A percentile compares a stretch with the other conserved stretches of the same genome.
phyloP scores from a whole-genome alignment of 106 monocot genomes.

The Platanthera guangdongensis region DNA sequence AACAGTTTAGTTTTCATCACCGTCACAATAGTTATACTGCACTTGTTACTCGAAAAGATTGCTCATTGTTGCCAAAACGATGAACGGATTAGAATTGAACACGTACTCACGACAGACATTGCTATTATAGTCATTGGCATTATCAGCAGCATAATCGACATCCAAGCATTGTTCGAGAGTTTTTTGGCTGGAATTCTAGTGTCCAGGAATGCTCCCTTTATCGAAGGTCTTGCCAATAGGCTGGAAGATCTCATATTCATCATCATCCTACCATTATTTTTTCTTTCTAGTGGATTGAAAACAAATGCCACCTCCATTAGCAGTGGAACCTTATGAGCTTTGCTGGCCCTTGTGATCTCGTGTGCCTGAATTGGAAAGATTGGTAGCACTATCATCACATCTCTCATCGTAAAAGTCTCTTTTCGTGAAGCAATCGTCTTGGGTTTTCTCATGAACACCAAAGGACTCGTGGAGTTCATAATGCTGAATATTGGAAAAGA shows the following conservation, averaged over 20 bases:
- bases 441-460: conserved; percentile 41
- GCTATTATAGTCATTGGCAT: conserved; percentile 19
- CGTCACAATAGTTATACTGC: conserved; percentile 4
- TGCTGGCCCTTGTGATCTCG: conserved; percentile 16
- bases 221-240: conserved; percentile 19
- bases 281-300: conserved; percentile 30
- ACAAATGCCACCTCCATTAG: conserved; percentile 21
- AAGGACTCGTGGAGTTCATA: conserved; percentile 33
- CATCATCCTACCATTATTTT: conserved; percentile 30
- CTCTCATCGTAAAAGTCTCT: conserved; percentile 19
- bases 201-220: conserved; percentile 28
- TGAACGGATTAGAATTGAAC: conserved; percentile 17
- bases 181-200: conserved; percentile 33
- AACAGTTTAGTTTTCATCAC: conserved; percentile 17
- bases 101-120: conserved; percentile 16
- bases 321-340: conserved; percentile 17
- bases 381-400: conserved; percentile 16
- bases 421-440: conserved; percentile 16
- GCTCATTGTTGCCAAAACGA: conserved; percentile 15
- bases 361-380: conserved; percentile 21
- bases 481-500: conserved; percentile 34
- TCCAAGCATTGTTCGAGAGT: conserved; percentile 36
- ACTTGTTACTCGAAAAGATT: conserved; percentile 14
- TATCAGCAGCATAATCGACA: conserved; percentile 17
- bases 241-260: conserved; percentile 23